Conservation (phyloP, 148 eudicot genomes). For the Rhododendron molle region DNA sequence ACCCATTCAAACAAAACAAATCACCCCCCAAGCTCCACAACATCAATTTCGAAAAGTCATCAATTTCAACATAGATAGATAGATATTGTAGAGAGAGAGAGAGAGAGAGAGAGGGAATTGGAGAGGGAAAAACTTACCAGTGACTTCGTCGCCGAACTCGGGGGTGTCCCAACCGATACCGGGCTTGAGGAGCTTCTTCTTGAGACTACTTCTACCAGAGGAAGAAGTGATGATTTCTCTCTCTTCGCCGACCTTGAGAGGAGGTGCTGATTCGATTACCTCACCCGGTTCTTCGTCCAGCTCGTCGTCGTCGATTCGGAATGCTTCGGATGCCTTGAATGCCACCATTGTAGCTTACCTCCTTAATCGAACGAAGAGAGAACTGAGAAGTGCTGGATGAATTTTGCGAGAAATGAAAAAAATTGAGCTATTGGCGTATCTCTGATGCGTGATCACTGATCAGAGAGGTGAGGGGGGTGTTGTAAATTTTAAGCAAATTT, state of each 20-base stretch:
- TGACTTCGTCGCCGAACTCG: slow-evolving; percentile 54
- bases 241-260: slow-evolving; percentile 56
- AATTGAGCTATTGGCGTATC: background rate
- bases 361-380: background rate
- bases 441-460: background rate
- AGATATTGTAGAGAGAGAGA: too few species aligned
- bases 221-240: slow-evolving; percentile 37
- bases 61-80: background rate
- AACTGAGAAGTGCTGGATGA: background rate
- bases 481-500: too few species aligned
- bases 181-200: slow-evolving; percentile 46
- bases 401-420: background rate
- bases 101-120: background rate
- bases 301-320: slow-evolving; percentile 32
- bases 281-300: slow-evolving; percentile 59
- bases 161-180: slow-evolving; percentile 58
- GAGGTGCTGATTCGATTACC: slow-evolving; percentile 65
- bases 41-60: background rate
- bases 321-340: slow-evolving; percentile 21
- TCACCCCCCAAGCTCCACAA: background rate
- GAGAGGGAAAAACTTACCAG: slow-evolving; percentile 23
- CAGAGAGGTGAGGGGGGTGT: background rate
- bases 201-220: slow-evolving; percentile 26
- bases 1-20: slow-evolving; percentile 3
- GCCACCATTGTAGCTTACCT: slow-evolving; percentile 8